These are phyloP conservation scores for Botryotinia convoluta DNA, from an alignment of 2,329 filamentous ascomycete genomes.

Conservation along the genomic window DNA sequence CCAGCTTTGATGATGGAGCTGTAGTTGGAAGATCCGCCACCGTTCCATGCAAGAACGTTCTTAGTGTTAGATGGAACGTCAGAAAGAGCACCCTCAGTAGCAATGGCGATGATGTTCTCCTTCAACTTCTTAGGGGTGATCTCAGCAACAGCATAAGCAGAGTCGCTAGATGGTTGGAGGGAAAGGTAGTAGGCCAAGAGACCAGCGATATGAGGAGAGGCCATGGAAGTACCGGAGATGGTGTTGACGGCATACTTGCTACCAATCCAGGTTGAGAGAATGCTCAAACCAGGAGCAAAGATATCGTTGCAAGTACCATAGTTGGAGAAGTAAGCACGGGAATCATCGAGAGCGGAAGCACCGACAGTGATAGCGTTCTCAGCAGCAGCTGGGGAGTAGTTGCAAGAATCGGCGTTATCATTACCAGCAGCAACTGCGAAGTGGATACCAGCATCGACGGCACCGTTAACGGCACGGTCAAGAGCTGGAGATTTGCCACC, in stretches of 20 bases:
- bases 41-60: constrained; percentile 99
- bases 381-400: constrained; percentile 95
- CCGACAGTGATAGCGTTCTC: constrained; percentile 92
- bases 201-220: constrained; percentile 93
- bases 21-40: constrained; percentile 92
- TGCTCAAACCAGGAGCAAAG: constrained; percentile 95
- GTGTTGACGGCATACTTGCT: constrained; percentile 96
- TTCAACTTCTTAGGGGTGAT: constrained; percentile 96
- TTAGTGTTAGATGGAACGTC: constrained; percentile 83
- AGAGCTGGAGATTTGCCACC: constrained; percentile 94
- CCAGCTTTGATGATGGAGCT: constrained; percentile 73
- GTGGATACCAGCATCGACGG: constrained; percentile 87
- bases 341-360: constrained; percentile 87
- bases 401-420: constrained; percentile 98
- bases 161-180: constrained; percentile 86
- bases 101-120: constrained; percentile 78
- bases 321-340: constrained; percentile 99
- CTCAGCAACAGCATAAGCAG: constrained; percentile 82
- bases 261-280: constrained; percentile 97
- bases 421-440: constrained; percentile 98
- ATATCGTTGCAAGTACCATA: constrained; percentile 99
- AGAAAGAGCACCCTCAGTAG: constrained; percentile 72
- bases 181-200: constrained; percentile 97
- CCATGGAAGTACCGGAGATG: constrained; percentile 99
- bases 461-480: constrained; percentile 89